phyloP scores from a whole-genome alignment of 208 protist genomes.

The Acanthamoeba lugdunensis region DNA sequence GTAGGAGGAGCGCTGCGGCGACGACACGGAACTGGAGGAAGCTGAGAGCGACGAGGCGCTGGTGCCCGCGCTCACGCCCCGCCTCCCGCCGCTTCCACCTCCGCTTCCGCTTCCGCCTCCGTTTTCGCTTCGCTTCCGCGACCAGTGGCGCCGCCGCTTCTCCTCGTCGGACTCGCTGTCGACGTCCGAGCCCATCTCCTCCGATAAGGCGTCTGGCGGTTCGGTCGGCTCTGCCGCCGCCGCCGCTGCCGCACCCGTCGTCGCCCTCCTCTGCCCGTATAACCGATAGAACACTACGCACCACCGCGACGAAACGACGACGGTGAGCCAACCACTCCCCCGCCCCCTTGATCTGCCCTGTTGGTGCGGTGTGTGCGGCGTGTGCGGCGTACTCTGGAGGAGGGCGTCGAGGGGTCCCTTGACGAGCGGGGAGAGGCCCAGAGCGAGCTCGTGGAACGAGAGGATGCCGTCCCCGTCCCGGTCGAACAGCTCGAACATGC shows the following conservation, averaged over 20 bases:
- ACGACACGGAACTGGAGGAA: neutral
- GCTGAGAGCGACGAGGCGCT: neutral
- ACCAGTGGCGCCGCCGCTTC: neutral
- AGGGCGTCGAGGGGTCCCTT: slow-evolving; percentile 60
- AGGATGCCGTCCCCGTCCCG: slow-evolving; percentile 37
- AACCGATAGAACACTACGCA: slow-evolving; percentile 46
- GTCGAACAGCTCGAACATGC: slow-evolving; percentile 64
- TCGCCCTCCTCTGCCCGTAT: neutral
- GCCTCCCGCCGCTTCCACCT: neutral
- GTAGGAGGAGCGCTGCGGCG: slow-evolving; percentile 6
- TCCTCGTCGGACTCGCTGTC: neutral
- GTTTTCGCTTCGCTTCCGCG: neutral
- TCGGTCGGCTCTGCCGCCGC: neutral
- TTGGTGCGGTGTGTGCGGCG: neutral
- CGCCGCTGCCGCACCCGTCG: neutral
- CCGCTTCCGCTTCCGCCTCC: neutral
- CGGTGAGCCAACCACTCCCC: neutral
- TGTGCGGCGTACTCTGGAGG: slow-evolving; percentile 1
- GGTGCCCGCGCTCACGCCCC: neutral
- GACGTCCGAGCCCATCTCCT: neutral
- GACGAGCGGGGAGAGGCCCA: slow-evolving; percentile 60
- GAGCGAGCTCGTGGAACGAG: slow-evolving; percentile 51
- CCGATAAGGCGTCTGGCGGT: neutral
- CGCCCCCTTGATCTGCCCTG: too few species aligned
- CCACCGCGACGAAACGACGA: neutral